Conservation (phyloP, 176 grass and related monocot genomes). For the Raddia distichophylla region DNA sequence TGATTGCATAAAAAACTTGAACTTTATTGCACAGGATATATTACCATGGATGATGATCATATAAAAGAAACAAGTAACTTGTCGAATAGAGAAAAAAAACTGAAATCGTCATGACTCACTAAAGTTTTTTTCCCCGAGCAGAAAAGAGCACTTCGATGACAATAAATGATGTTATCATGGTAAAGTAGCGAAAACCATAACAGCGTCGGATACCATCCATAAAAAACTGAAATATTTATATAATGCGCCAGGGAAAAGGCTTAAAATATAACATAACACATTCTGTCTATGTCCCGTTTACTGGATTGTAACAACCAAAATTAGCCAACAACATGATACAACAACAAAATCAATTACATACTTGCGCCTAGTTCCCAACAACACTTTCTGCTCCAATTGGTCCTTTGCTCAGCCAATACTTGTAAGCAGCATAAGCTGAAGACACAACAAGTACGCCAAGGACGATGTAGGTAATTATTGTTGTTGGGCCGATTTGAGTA, state of each 20-base stretch:
- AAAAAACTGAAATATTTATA: slow-evolving; percentile 16
- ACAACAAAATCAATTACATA: slow-evolving; percentile 29
- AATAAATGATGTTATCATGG: neutral
- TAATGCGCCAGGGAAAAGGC: slow-evolving; percentile 14
- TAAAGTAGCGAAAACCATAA: too few species aligned
- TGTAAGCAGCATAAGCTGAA: slow-evolving; percentile 57
- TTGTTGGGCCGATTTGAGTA: slow-evolving; percentile 45
- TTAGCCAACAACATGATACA: slow-evolving; percentile 37
- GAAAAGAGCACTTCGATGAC: neutral
- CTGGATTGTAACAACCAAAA: slow-evolving; percentile 15
- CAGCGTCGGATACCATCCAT: neutral
- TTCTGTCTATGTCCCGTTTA: slow-evolving; percentile 22
- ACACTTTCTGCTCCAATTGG: slow-evolving; percentile 15
- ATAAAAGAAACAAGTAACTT: neutral
- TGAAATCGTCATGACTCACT: too few species aligned
- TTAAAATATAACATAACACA: neutral
- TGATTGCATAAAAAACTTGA: too few species aligned
- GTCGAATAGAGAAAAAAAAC: neutral
- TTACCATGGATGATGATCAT: neutral
- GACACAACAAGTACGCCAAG: slow-evolving; percentile 37
- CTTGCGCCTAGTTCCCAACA: slow-evolving; percentile 41
- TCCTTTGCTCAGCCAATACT: slow-evolving; percentile 49
- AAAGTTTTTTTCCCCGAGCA: neutral
- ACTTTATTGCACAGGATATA: too few species aligned
- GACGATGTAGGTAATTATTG: slow-evolving; percentile 61